These are phyloP conservation scores for Aplosporella prunicola DNA, from an alignment of 2,329 filamentous ascomycete genomes.

Conservation along the genomic window DNA sequence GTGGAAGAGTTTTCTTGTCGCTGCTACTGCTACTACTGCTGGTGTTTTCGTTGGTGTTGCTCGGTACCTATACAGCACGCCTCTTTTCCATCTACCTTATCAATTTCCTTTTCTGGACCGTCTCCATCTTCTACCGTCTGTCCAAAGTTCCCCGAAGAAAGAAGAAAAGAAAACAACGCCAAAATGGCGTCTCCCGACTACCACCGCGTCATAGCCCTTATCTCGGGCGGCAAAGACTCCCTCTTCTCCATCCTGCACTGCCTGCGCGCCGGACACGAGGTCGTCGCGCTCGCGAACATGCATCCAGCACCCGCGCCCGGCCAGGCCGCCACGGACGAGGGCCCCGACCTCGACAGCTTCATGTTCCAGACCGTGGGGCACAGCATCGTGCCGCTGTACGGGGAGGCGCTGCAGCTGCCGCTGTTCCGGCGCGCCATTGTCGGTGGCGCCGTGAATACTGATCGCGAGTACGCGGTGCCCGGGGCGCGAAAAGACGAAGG, in stretches of 20 bases:
- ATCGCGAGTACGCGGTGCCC: slow-evolving; percentile 57
- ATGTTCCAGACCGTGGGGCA: slow-evolving; percentile 99
- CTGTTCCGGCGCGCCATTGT: slow-evolving; percentile 71
- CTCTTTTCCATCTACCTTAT: no score
- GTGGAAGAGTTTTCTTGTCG: no score
- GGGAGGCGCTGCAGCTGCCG: slow-evolving; percentile 66
- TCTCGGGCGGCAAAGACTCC: slow-evolving; percentile 96
- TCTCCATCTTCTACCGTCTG: no score
- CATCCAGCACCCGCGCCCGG: slow-evolving; percentile 44
- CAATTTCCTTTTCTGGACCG: no score
- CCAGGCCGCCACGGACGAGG: slow-evolving; percentile 27
- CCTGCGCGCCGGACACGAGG: slow-evolving; percentile 68
- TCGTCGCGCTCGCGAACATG: slow-evolving; percentile 85
- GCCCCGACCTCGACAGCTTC: slow-evolving; percentile 81
- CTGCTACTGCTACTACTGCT: no score
- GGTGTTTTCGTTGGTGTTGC: no score
- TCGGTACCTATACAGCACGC: no score
- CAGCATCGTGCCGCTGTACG: slow-evolving; percentile 75
- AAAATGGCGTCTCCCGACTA: no score
- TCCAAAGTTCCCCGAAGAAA: no score
- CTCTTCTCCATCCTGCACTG: slow-evolving; percentile 91
- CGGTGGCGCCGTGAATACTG: slow-evolving; percentile 61
- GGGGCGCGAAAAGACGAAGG: slow-evolving; percentile 15
- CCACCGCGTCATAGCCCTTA: slow-evolving; percentile 86
- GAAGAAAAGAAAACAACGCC: no score